Evolutionary conservation across 2,329 filamentous ascomycete species (phyloP).

Genomic region (Alternaria sp.): DNA sequence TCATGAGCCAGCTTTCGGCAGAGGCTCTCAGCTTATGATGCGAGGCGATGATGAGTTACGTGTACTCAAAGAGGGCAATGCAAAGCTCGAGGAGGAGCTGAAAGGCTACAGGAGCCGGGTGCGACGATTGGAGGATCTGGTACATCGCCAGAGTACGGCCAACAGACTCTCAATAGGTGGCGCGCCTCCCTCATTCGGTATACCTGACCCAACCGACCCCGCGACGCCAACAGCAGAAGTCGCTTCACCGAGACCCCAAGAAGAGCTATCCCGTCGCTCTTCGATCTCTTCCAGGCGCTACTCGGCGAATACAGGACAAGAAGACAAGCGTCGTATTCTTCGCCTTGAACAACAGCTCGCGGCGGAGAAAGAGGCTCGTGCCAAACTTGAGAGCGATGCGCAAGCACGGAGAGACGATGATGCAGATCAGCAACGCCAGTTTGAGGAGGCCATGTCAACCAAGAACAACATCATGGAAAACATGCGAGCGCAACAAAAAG

Average conservation of each 20-base stretch:
- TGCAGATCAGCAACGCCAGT: slow-evolving; percentile 68
- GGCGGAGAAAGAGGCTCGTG: slow-evolving; percentile 71
- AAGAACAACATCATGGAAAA: slow-evolving; percentile 95
- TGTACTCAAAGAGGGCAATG: slow-evolving; percentile 57
- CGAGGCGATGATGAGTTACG: slow-evolving; percentile 84
- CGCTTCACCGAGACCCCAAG: slow-evolving; percentile 44
- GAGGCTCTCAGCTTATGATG: slow-evolving; percentile 77
- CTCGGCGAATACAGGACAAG: slow-evolving; percentile 67
- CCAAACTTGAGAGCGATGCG: slow-evolving; percentile 73
- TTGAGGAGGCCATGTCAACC: slow-evolving; percentile 87
- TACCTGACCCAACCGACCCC: slow-evolving; percentile 43
- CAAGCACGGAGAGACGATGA: slow-evolving; percentile 61
- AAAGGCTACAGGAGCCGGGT: slow-evolving; percentile 92
- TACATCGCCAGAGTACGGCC: slow-evolving; percentile 78
- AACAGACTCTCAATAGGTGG: slow-evolving; percentile 60
- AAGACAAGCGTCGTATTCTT: slow-evolving; percentile 66
- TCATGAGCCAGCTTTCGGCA: slow-evolving; percentile 86
- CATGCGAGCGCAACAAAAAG: slow-evolving; percentile 87
- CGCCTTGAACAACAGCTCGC: slow-evolving; percentile 79
- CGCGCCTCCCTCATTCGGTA: slow-evolving; percentile 47
- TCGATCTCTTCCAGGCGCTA: slow-evolving; percentile 67
- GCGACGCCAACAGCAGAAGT: slow-evolving; percentile 46
- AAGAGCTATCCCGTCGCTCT: slow-evolving; percentile 62
- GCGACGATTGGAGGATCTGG: slow-evolving; percentile 85
- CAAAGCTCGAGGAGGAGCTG: slow-evolving; percentile 66